Conservation (phyloP, 768 basidiomycete species). For the Boletus patriciae region DNA sequence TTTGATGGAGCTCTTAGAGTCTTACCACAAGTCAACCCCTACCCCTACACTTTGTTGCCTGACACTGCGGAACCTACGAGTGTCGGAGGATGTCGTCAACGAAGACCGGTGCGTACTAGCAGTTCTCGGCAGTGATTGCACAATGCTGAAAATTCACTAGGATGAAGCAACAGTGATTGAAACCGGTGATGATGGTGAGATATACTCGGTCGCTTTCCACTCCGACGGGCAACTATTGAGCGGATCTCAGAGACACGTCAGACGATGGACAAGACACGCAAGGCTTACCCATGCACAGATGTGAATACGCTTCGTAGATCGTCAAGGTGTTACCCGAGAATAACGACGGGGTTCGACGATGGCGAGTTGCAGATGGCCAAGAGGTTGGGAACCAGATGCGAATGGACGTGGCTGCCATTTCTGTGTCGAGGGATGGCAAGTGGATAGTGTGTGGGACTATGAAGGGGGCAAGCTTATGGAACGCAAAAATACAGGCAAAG, state of each 20-base stretch:
- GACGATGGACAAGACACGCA: neutral
- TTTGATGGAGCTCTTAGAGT: too few relatives aligned
- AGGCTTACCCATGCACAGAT: slow-evolving; percentile 54
- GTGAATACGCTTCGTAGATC: slow-evolving; percentile 54
- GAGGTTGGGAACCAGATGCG: neutral
- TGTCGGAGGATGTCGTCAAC: neutral
- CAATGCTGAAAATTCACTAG: neutral
- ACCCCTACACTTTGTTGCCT: neutral
- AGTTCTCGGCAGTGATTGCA: neutral
- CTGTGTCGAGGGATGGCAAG: neutral
- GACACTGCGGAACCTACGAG: neutral
- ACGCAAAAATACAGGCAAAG: neutral
- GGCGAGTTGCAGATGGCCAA: neutral
- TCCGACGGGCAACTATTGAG: neutral
- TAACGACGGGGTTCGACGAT: neutral
- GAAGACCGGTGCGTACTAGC: neutral
- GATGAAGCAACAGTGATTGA: neutral
- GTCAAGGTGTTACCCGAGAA: slow-evolving; percentile 63
- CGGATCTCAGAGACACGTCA: slow-evolving; percentile 7
- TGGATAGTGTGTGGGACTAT: neutral
- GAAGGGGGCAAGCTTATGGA: neutral
- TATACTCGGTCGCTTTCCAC: neutral
- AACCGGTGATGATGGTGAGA: too few relatives aligned
- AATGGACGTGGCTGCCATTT: neutral
- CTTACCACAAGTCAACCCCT: neutral